phyloP scores from a whole-genome alignment of 2,329 filamentous ascomycete genomes.

The Knufia fluminis region DNA sequence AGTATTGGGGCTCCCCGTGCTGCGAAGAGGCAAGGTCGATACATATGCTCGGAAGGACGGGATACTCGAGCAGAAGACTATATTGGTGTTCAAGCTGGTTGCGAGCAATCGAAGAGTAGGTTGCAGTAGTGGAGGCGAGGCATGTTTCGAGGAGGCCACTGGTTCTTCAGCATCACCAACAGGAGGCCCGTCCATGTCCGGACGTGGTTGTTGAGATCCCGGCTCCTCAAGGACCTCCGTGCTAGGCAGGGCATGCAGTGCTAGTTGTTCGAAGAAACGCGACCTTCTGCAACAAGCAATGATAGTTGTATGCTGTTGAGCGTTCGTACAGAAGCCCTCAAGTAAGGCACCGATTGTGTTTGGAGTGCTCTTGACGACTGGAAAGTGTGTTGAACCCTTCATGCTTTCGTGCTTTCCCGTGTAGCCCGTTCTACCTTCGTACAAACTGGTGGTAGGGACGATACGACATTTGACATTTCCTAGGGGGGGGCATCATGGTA shows the following conservation, averaged over 20 bases:
- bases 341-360: not conserved
- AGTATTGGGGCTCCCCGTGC: slow-evolving; percentile 24
- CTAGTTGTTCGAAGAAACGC: slow-evolving; percentile 3
- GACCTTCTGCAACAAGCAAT: slow-evolving; percentile 1
- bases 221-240: not conserved
- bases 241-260: not conserved
- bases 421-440: not conserved
- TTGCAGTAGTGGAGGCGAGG: slow-evolving; percentile 39
- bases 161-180: not conserved
- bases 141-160: not conserved
- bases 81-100: slow-evolving; percentile 56
- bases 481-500: not conserved
- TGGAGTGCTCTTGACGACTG: not conserved
- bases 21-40: slow-evolving; percentile 37
- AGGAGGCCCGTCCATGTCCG: not conserved
- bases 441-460: not conserved
- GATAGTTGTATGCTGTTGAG: not conserved
- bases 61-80: slow-evolving; percentile 66
- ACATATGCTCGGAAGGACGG: slow-evolving; percentile 71
- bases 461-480: not conserved
- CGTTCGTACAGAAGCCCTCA: not conserved
- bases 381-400: not conserved
- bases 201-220: not conserved
- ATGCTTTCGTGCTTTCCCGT: not conserved
- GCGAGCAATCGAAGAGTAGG: slow-evolving; percentile 62